Percentiles rank a stretch among this genome's conserved stretches.
Conservation (phyloP, 768 basidiomycete genomes). For the Paxillus ammoniavirescens region DNA sequence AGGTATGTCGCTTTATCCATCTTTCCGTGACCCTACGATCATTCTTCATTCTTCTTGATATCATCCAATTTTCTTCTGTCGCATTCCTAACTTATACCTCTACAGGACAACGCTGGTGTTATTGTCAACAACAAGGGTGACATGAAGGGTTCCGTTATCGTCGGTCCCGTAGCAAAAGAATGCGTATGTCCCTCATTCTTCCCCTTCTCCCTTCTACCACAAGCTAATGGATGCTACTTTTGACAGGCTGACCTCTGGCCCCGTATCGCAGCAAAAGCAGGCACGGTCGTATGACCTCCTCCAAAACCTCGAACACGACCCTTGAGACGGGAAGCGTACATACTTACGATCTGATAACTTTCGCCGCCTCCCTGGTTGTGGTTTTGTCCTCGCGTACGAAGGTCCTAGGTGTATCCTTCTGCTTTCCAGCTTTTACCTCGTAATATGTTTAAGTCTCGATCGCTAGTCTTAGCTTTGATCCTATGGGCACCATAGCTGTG, state of each 20-base stretch:
- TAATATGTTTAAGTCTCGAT: too few species aligned
- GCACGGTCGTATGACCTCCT: constrained; percentile 84
- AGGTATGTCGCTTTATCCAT: constrained; percentile 45
- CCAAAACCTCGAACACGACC: too few species aligned
- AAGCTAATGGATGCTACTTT: neutral
- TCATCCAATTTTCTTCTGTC: neutral
- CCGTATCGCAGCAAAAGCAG: constrained; percentile 98
- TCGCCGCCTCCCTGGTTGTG: too few species aligned
- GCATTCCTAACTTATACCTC: neutral
- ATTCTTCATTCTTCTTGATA: neutral
- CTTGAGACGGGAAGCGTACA: too few species aligned
- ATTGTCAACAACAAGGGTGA: constrained; percentile 99
- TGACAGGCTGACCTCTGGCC: constrained; percentile 94
- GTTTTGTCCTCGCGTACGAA: too few species aligned
- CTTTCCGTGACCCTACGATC: neutral
- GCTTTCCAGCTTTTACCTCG: too few species aligned
- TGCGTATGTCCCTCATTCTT: constrained; percentile 59
- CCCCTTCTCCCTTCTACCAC: neutral
- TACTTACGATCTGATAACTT: too few species aligned
- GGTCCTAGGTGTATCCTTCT: too few species aligned
- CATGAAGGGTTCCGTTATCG: constrained; percentile 99
- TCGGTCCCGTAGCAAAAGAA: constrained; percentile 99
- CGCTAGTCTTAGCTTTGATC: too few species aligned
- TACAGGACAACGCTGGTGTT: constrained; percentile 90
- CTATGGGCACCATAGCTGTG: too few species aligned